Base-by-base conservation (phyloP, 208 protist genomes). In the Porcisia deanei region DNA sequence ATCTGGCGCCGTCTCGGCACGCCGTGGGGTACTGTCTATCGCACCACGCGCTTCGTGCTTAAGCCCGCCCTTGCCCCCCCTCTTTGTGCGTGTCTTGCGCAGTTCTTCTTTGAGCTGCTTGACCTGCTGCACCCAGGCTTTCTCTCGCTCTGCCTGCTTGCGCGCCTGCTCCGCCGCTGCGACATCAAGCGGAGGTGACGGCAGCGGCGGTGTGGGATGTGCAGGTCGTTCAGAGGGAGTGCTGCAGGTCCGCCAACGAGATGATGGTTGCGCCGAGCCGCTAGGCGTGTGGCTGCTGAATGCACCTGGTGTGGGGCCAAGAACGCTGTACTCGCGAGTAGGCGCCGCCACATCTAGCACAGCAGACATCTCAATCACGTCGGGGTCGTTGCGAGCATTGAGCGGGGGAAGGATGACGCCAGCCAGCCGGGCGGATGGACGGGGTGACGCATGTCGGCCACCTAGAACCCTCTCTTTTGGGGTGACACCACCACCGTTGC, bases 71-170 rank as follows among this genome's bases (percentile, higher is more conserved):
- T 88, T 80, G 43, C 89, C 79, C 16, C 70, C 53, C 60, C 91
- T 85, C 75, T 91, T 91, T 41, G 88, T 77, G 45, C 87, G 91
- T 10, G 93, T 90, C 69, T 88, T 89, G 55, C 85, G 85, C 14
- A 97, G 85, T 64, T 97, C 90, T 61, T 82, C 81, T 77, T 94
- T 92, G 14, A 97, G 78, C 73, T 91, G 89, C 73, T 94, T 93
- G 45, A 97, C 93, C 75, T 97, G 93, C 45, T 95, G 83, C 70
- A 91, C 89, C 93, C 93, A 97, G 49, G 87, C 86, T 61, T 80
- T 77, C 72, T 97, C 93, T 78, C 94, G 92, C 82, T 93, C 83
- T 53, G 80, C 68, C 83, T 95, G 85, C 76, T 86, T 90, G 4
- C 83, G 77, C 78, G 94, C 84, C 83, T 80, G 65, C 66, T 82